Base-by-base conservation (phyloP, 208 protist genomes). In the Leptomonas pyrrhocoris region DNA sequence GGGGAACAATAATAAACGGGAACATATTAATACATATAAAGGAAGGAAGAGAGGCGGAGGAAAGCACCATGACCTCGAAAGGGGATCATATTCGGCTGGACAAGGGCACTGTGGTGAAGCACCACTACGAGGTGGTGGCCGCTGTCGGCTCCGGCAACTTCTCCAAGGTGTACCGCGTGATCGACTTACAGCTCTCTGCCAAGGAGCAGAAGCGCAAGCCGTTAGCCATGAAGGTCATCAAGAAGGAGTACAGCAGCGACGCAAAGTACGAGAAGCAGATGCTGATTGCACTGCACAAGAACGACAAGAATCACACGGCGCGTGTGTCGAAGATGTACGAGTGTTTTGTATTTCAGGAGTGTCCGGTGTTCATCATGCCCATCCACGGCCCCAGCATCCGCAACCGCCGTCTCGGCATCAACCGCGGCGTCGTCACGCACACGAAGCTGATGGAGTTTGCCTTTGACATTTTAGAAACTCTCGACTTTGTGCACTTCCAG, bases 111-210 rank as follows among this genome's bases (percentile, higher is more conserved):
- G 18, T 95, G 0, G 80, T 96, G 38, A 69, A 80, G 56, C 50
- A 71, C 23, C 77, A 83, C 27, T 96, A 92, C 67, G 68, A 85
- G 48, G 79, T 96, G 12, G 28, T 93, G 31, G 40, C 78, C 12
- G 77, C 92, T 51, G 72, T 93, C 11, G 92, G 92, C 21, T 84
- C 75, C 9, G 92, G 92, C 30, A 90, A 95, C 71, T 96, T 96
- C 50, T 91, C 88, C 18, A 93, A 85, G 38, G 89, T 96, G 30
- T 96, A 94, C 59, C 77, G 77, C 25, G 87, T 81, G 28, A 62
- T 80, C 18, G 87, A 93, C 56, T 13, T 82, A 0, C 27, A 76
- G 2, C 38, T 68, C 1, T 30, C 62, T 0, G n/a, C 9, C 1
- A 60, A 58, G 38, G 62, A 77, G 50, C 55, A 66, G 34, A 51